phyloP scores from a whole-genome alignment of 257 asterid genomes.

The Nicotiana otophora region DNA sequence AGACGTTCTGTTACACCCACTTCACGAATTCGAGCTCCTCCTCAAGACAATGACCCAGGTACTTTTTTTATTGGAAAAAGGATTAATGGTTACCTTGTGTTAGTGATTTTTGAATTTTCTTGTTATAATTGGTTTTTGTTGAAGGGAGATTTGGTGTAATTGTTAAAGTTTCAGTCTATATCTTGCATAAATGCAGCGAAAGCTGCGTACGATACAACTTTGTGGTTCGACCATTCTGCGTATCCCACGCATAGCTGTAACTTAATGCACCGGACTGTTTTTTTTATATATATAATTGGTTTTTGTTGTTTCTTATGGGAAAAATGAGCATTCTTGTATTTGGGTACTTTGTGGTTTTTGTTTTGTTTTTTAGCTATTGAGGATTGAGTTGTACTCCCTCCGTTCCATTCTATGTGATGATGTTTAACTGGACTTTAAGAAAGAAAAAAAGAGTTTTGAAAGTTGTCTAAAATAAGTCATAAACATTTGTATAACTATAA shows the following conservation, averaged over 20 bases:
- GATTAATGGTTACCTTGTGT: neutral
- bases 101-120: neutral
- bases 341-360: neutral
- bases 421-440: too few relatives aligned
- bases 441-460: too few relatives aligned
- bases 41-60: constrained; percentile 55
- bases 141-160: too few relatives aligned
- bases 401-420: too few relatives aligned
- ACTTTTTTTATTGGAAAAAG: neutral
- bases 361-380: neutral
- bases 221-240: too few relatives aligned
- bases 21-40: constrained; percentile 51
- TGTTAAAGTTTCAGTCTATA: too few relatives aligned
- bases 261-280: too few relatives aligned
- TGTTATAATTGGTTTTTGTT: neutral
- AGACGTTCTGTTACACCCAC: constrained; percentile 79
- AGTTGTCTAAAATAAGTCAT: too few relatives aligned
- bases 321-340: neutral
- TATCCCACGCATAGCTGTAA: too few relatives aligned
- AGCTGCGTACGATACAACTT: too few relatives aligned
- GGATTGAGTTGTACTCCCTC: neutral
- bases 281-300: neutral
- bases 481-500: too few relatives aligned
- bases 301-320: neutral
- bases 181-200: too few relatives aligned